Base-by-base conservation (phyloP, 2,329 filamentous ascomycete genomes). In the Penicillium glabrum region DNA sequence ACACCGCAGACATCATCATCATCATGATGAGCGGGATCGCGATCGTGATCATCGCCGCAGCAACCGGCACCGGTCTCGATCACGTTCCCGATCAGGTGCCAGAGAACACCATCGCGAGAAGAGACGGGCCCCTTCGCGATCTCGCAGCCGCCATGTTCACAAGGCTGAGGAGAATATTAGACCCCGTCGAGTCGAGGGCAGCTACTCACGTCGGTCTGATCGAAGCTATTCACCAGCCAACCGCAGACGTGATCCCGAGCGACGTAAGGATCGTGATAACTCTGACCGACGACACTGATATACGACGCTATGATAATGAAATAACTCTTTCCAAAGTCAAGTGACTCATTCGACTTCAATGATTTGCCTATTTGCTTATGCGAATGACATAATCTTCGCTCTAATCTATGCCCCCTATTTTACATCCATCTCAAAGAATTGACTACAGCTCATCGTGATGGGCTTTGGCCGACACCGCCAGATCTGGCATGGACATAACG, bases 401-500 rank as follows among this genome's bases (percentile, higher is more conserved):
- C 47, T 51, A 61, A 53, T 63, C 44, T 54, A 61, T 51, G 39
- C 44, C 41, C 39, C 29, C 27, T 59, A 61, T 55, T 61, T 50
- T 61, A 60, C 59, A 65, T 45, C 29, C 39, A 53, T 46, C 14
- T 9, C 39, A 16, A 33, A n/a, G 27, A 48, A 51, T 58, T 53
- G 29, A 37, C 63, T 73, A 83, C 69, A 83, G 65, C 70, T 83
- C 81, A 66, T 83, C 80, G 62, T 81, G 79, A 13, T 67, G 69
- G 11, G 56, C 66, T 43, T 65, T 66, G 51, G 61, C 62, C 35
- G 52, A 50, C 26, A 64, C 61, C 39, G 65, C 65, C 43, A 91
- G 69, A 65, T 96, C 89, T 7, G 91, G 89, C 91, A 99, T 93
- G 46, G 86, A 86, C 92, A 98, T 96, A 64, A 99, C 91, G 81